Base-by-base conservation (phyloP, 1,284 basidiomycete species). In the Fomitopsis pinicola region DNA sequence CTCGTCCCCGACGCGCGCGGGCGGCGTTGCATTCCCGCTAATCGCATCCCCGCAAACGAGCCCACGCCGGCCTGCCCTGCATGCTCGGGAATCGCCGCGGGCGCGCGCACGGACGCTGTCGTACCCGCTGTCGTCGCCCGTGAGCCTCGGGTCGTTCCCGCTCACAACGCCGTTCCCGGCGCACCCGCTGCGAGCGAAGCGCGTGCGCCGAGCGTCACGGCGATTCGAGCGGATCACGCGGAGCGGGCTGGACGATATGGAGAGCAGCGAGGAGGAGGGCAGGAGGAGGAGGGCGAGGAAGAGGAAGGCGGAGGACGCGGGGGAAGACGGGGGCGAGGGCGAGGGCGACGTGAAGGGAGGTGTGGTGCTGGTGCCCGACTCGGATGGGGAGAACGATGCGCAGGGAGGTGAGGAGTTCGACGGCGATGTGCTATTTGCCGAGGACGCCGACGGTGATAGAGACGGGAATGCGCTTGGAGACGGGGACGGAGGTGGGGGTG, bases 141-240 rank as follows among this genome's bases (percentile, higher is more conserved):
- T 30, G 22, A 38, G 62, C 46, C 62, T 67, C 35, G 63, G 63
- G 56, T 66, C 62, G 63, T 65, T 64, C 52, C 69, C 64, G 57
- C 50, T 63, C 58, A 62, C 60, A 58, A 74, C 72, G 48, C 72
- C 72, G 40, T 71, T 65, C 58, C 72, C 71, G 17, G 62, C 65
- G 55, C 67, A 69, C 54, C 67, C 71, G 15, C 59, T 65, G 22
- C 64, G 62, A n/a, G 65, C 66, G 42, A 64, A 67, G 59, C 67
- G 75, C 44, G 69, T 75, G 19, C 67, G 67, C 58, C 65, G 71
- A 4, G 69, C 68, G 33, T 63, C 66, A 52, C 60, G 66, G 38
- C 60, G 70, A 12, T 63, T 76, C 38, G 67, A 67, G 62, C 66
- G 67, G 46, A 65, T 74, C 48, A 69, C 69, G 58, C 64, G 64